Base-by-base conservation (phyloP, 2,329 filamentous ascomycete species). In the Hypoxylon sp. region DNA sequence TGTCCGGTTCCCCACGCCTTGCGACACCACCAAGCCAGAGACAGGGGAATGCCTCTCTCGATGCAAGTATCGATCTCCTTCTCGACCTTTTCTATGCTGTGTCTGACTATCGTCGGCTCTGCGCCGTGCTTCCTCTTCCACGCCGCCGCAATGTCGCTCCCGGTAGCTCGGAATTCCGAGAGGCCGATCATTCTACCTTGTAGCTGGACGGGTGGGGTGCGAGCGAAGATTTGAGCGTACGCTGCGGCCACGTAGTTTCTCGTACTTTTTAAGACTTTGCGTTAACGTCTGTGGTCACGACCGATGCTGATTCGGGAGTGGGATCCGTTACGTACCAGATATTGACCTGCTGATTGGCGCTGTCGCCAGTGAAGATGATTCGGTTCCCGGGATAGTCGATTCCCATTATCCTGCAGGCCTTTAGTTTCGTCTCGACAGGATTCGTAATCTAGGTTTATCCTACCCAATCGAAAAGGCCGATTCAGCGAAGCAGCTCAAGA, bases 201-300 rank as follows among this genome's bases (percentile, higher is more conserved):
- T 0, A 72, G 55, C 31, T 68, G 41, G 1, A 59, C 35, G 1
- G 66, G 55, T 4, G 69, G 65, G 0, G 61, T 71, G 2, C 15
- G 47, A 0, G 69, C 57, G n/a, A 72, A 72, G 24, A 72, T 67
- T 2, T 66, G 67, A 3, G 62, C 65, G 27, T 72, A 71, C 0
- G 65, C 70, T 8, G 63, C 64, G 3, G 68, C 69, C 1, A 72
- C 69, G 13, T 70, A 71, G 11, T 64, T 51, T n/a, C 68, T 62
- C 2, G 69, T 69, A 26, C 70, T 71, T 20, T 17, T 4, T 17
- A 11, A n/a, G 15, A 26, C 8, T 20, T 27, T 13, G n/a, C 18
- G 46, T 47, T 21, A 31, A 2, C 17, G 6, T 21, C 15, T 10
- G 4, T 8, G n/a, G 6, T 46, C 15, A 9, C 24, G 3, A 4